Evolutionary conservation across 2,329 filamentous ascomycete genomes (phyloP), one percentile per base, ranked within the genome.

Genomic region (Talaromyces sp.): DNA sequence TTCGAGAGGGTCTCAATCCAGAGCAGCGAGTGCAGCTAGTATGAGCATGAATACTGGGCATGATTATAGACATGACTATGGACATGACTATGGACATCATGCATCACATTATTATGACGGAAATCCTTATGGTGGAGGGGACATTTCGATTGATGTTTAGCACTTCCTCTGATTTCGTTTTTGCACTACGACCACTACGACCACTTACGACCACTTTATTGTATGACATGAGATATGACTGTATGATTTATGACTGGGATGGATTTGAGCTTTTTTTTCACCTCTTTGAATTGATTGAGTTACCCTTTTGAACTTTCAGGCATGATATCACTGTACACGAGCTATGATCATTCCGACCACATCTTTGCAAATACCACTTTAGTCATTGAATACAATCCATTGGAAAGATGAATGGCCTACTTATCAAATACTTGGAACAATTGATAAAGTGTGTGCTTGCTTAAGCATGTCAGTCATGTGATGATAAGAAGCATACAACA

Each of bases 401-500:
- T 28, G 7, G 25, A 35, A 35, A 35, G 33, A 35, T 11, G 33
- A 35, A 35, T 35, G 5, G 11, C n/a, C n/a, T n/a, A 10, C 19
- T 21, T 10, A 11, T 10, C 6, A 13, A 39, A 21, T 41, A 41
- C 19, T 22, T 41, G n/a, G n/a, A n/a, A 17, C 7, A 28, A 28
- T 28, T 28, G 25, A n/a, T n/a, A n/a, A n/a, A n/a, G n/a, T n/a
- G n/a, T n/a, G n/a, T n/a, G n/a, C n/a, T n/a, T n/a, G n/a, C n/a
- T n/a, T n/a, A n/a, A 15, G 22, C n/a, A 13, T 22, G 25, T 40
- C 37, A 48, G 28, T 53, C 58, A 60, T 50, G 58, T 60, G 59
- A 46, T 54, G 59, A 60, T 60, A 60, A 58, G 40, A 45, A n/a
- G 10, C 19, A 22, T 52, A 6, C 28, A 41, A 17, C 41, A 36